Base-by-base conservation (phyloP, 805 yeast genomes). In the Schwanniomyces yamadae region DNA sequence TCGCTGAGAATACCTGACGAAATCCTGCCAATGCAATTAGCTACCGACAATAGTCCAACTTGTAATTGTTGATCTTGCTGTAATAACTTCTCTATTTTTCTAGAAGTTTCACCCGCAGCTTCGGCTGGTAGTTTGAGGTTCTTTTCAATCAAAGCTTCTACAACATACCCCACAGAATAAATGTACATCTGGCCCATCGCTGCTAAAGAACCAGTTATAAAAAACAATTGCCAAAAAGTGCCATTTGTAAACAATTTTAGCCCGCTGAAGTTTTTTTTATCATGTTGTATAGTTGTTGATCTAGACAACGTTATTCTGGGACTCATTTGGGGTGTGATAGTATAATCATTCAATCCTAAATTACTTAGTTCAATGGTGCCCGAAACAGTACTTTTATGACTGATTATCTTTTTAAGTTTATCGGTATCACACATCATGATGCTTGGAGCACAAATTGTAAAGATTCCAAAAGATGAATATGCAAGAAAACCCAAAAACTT, bases 1-100 rank as follows among this genome's bases (percentile, higher is more conserved):
- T 84, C 95, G 3, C 89, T 84, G 27, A 73, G 39, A 1, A 77
- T 52, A 0, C 95, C 95, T 24, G 85, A 73, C 2, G 69, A 36
- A 5, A 85, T 56, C 36, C 95, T 63, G 2, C 91, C 95, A 0
- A 61, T 46, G 49, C 84, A 84, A 45, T 84, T 82, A 19, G 81
- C 72, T 11, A 82, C 50, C 2, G 91, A 84, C 4, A 85, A 57
- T n/a, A 82, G 50, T 2, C 86, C 80, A 10, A 85, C 95, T 55
- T 85, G 93, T 21, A 71, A 59, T 36, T 83, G 82, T 54, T 85
- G 95, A 38, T 77, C 69, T 29, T 59, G 57, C 49, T 75, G 83
- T 21, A 77, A 65, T 31, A 64, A 44, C 9, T 53, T 51, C 7
- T 60, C 66, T 4, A 60, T 43, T 15, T 46, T 40, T 13, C 31